Conservation (phyloP, 306 rosid genomes). For the Phaseolus lunatus region DNA sequence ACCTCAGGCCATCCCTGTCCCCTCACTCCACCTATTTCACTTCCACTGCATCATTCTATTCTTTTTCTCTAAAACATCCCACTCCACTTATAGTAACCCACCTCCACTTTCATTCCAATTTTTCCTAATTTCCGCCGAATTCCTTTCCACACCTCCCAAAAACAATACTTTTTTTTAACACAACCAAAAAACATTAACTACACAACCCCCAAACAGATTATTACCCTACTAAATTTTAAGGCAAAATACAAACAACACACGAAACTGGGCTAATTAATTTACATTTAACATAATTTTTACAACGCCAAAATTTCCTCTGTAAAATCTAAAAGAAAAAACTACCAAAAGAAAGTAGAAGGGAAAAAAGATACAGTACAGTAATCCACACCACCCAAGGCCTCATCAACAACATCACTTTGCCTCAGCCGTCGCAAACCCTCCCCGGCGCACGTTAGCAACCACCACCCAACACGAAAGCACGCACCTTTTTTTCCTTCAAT, state of each 20-base stretch:
- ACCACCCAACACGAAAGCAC: background rate
- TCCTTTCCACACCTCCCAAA: background rate
- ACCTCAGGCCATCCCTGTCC: constrained; percentile 67
- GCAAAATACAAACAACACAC: too few relatives aligned
- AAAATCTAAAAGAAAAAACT: constrained; percentile 41
- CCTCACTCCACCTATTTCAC: constrained; percentile 36
- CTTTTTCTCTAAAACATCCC: background rate
- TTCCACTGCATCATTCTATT: background rate
- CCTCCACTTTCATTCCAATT: background rate
- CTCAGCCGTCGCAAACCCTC: constrained; percentile 59
- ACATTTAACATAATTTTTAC: constrained; percentile 64
- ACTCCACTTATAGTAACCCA: constrained; percentile 10
- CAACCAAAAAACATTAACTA: background rate
- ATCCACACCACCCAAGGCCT: constrained; percentile 59
- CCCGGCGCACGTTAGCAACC: constrained; percentile 59
- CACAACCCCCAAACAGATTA: constrained; percentile 16
- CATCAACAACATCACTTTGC: constrained; percentile 67
- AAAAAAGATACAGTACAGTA: constrained; percentile 38
- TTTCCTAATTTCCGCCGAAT: constrained; percentile 36
- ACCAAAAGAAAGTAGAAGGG: background rate
- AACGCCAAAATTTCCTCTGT: constrained; percentile 74
- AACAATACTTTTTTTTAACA: background rate
- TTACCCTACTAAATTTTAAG: background rate
- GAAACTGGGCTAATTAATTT: constrained; percentile 47
- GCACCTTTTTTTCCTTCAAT: constrained; percentile 2